Percentiles rank a stretch among this genome's conserved stretches.
phyloP scores from a whole-genome alignment of 208 protist genomes.

The Trichomonas vaginalis region DNA sequence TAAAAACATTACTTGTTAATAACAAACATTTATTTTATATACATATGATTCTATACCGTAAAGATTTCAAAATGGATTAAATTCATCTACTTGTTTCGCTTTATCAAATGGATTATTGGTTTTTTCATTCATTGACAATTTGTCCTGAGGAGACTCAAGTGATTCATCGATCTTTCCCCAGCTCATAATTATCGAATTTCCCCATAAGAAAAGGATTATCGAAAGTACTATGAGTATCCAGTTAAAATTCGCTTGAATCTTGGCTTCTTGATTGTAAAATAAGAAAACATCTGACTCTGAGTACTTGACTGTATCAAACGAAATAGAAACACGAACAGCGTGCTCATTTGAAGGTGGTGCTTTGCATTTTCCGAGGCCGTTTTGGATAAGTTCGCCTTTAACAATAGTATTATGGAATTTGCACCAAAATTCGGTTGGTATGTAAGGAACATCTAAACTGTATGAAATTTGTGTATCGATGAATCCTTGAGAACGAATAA shows the following conservation, averaged over 20 bases:
- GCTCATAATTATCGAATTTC: neutral
- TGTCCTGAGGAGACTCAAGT: neutral
- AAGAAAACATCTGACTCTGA: neutral
- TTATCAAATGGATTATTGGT: neutral
- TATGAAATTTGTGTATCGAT: neutral
- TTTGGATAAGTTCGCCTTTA: neutral
- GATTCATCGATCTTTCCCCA: neutral
- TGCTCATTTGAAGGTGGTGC: neutral
- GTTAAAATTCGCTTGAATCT: neutral
- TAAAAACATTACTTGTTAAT: no score
- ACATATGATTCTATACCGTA: no score
- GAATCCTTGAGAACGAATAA: neutral
- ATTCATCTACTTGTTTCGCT: neutral
- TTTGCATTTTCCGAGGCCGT: neutral
- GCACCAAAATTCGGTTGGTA: neutral
- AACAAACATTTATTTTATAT: no score
- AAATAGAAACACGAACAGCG: neutral
- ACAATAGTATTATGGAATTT: neutral
- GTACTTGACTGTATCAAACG: neutral
- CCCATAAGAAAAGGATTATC: neutral
- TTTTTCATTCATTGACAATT: neutral
- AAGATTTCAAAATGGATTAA: neutral
- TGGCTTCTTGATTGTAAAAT: neutral
- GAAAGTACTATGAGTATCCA: neutral
- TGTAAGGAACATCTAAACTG: neutral